Evolutionary conservation across 768 basidiomycete genomes (phyloP).

Genomic region (Cytidiella melzeri): DNA sequence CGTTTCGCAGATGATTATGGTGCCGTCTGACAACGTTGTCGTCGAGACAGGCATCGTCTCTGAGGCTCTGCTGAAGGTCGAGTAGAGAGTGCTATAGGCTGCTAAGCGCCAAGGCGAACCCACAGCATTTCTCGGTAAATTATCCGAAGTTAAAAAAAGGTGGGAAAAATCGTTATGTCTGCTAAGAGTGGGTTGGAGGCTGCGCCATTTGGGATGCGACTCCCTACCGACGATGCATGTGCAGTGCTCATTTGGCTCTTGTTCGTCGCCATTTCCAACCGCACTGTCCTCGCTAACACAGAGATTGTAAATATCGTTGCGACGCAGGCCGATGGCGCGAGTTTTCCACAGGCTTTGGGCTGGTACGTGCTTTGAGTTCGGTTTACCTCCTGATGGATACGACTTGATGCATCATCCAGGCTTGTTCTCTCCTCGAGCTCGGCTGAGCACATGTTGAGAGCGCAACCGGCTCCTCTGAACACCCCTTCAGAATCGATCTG

Average conservation of each 20-base stretch:
- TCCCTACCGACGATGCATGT: background rate
- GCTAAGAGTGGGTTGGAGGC: too few relatives aligned
- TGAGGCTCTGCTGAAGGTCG: background rate
- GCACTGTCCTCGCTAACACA: constrained; percentile 41
- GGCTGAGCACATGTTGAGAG: constrained; percentile 31
- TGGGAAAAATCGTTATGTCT: too few relatives aligned
- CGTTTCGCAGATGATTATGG: constrained; percentile 5
- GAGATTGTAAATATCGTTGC: constrained; percentile 57
- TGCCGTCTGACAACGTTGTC: background rate
- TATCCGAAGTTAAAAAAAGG: too few relatives aligned
- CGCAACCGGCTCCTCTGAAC: constrained; percentile 37
- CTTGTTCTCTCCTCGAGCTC: constrained; percentile 8
- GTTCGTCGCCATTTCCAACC: background rate
- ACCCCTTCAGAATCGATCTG: constrained; percentile 34
- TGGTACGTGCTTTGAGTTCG: constrained; percentile 15
- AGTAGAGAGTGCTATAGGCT: background rate
- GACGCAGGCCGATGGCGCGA: constrained; percentile 19
- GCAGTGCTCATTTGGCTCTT: background rate
- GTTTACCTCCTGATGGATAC: constrained; percentile 16
- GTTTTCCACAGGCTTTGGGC: constrained; percentile 22
- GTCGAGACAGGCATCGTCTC: constrained; percentile 5
- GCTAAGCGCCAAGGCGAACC: too few relatives aligned
- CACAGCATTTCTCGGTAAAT: too few relatives aligned
- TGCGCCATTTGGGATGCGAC: too few relatives aligned
- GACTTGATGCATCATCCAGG: constrained; percentile 12